Base-by-base conservation (phyloP, 2,329 filamentous ascomycete genomes). In the Fusarium longipes region DNA sequence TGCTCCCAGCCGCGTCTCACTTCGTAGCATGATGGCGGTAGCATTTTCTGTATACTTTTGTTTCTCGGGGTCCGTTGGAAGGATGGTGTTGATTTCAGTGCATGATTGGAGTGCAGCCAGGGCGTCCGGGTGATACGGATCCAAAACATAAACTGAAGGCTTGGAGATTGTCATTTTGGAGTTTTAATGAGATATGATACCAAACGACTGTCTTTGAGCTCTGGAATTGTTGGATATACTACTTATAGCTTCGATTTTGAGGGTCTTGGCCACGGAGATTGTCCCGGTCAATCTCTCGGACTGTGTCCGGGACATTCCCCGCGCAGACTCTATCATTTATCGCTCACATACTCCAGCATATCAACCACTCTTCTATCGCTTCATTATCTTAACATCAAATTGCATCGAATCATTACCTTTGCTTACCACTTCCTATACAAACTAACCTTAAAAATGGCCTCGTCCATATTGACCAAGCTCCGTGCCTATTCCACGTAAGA, bases 181-280 rank as follows among this genome's bases (percentile, higher is more conserved):
- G n/a, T n/a, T n/a, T n/a, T n/a, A n/a, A n/a, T n/a, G n/a, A n/a
- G n/a, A n/a, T n/a, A n/a, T n/a, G n/a, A n/a, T n/a, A n/a, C n/a
- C n/a, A n/a, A n/a, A n/a, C n/a, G n/a, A 2, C 6, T 8, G 10
- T 5, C 3, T 22, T 22, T 24, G 14, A 17, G 36, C 17, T 8
- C 20, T n/a, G n/a, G n/a, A n/a, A 20, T 5, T 3, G 6, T n/a
- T 14, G 4, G 8, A 24, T 15, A 17, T 42, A 42, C 18, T 1
- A 42, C 6, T 42, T 14, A 6, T 18, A 3, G 3, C 4, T 2
- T 27, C 4, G 5, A 0, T 0, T 11, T 15, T 8, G 15, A 9
- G 0, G 18, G 17, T 11, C 22, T 11, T 25, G n/a, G 17, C 8
- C 24, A 27, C 39, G 39, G 24, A 18, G 0, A 18, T 0, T 0